Evolutionary conservation across 352 stramenopile genomes (phyloP).

Genomic region (Blastocystis sp.): DNA sequence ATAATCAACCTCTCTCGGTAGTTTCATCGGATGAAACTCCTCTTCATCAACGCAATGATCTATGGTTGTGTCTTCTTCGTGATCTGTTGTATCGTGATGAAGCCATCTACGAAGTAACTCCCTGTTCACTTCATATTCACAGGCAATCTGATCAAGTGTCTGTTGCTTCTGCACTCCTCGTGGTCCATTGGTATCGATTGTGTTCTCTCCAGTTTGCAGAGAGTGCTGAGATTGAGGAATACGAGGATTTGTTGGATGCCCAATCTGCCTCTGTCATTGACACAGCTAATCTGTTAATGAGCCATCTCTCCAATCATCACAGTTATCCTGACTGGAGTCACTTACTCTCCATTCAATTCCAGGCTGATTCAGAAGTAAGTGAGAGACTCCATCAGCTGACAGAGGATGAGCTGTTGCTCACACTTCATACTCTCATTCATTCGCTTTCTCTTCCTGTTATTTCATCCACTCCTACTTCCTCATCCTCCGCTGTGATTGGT

Average conservation of each 20-base stretch:
- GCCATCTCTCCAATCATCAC: not conserved
- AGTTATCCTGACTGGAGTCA: not conserved
- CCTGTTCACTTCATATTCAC: not conserved
- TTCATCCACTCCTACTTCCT: not conserved
- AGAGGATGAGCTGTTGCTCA: not conserved
- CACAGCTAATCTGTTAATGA: not conserved
- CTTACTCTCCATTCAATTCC: not conserved
- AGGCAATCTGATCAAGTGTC: too few relatives aligned
- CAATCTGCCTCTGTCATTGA: not conserved
- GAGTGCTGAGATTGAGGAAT: not conserved
- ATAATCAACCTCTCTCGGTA: not conserved
- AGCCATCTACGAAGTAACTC: not conserved
- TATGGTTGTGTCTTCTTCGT: not conserved
- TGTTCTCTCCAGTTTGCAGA: not conserved
- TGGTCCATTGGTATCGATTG: not conserved
- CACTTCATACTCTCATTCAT: not conserved
- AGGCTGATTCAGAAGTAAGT: not conserved
- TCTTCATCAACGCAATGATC: not conserved
- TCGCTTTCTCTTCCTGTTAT: not conserved
- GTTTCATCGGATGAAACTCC: not conserved
- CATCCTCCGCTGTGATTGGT: not conserved
- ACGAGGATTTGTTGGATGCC: not conserved
- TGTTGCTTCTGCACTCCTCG: not conserved
- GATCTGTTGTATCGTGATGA: not conserved
- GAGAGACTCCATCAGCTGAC: not conserved